Evolutionary conservation across 2,329 filamentous ascomycete species (phyloP), one percentile per base, ranked within the genome.

Genomic region (Stemphylium beticola): DNA sequence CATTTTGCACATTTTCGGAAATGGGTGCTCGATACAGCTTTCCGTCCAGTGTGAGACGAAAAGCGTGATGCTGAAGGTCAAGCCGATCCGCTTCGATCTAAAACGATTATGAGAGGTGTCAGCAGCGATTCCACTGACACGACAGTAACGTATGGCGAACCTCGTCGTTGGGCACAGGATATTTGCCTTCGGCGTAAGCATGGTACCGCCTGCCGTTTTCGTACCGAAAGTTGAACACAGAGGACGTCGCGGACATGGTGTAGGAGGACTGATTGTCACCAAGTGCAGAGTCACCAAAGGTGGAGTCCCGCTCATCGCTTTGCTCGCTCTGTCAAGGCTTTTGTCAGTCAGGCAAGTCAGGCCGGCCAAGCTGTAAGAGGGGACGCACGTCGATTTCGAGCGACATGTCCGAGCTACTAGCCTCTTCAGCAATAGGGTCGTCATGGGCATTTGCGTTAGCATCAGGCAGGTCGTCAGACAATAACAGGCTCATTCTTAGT

Each of bases 61-160:
- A 72, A 15, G 66, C 65, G 29, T 72, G 69, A 45, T 74, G 71
- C 48, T 74, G 71, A 12, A 74, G 66, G 41, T 73, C 70, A 6
- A 71, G 57, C 38, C 67, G 54, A 45, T 71, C 66, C 39, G 65
- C 65, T 47, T 73, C 70, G 3, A 62, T 52, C 70, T 72, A 34
- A 17, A 8, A 34, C 1, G 17, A 33, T 18, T 11, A 15, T 1
- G 24, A 34, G 15, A 9, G 17, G n/a, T 42, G 34, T 65, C 39
- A 61, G 53, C 41, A 38, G 20, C 9, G 9, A 9, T 4, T 4
- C 8, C 15, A 11, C 9, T 20, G 15, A 9, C 10, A 38, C 18
- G 31, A 36, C 37, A 18, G 29, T 38, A 37, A 22, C 18, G 41
- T n/a, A 22, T 29, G 43, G 24, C 53, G 31, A 52, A 72, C 69